Evolutionary conservation across 2,329 filamentous ascomycete species (phyloP).

Genomic region (Epichloe baconii): DNA sequence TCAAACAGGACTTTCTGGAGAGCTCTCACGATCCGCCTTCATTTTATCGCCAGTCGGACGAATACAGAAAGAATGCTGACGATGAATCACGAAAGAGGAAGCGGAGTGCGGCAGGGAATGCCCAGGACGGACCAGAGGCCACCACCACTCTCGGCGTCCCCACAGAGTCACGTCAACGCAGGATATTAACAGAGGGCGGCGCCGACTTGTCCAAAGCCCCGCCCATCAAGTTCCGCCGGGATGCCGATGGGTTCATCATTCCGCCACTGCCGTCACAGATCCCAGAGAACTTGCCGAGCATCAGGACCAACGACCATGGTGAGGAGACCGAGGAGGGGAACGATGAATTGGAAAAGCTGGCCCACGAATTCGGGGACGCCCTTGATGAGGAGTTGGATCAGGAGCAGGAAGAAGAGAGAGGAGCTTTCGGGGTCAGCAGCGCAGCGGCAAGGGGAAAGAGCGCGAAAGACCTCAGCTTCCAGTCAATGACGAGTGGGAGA

Average conservation of each 20-base stretch:
- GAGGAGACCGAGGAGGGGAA: slow-evolving; percentile 14
- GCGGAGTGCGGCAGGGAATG: slow-evolving; percentile 16
- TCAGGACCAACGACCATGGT: slow-evolving; percentile 3
- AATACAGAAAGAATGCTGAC: slow-evolving; percentile 41
- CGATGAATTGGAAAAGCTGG: slow-evolving; percentile 27
- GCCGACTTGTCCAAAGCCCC: slow-evolving; percentile 23
- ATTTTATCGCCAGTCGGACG: slow-evolving; percentile 54
- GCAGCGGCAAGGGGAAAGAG: slow-evolving; percentile 12
- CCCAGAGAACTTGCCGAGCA: slow-evolving; percentile 17
- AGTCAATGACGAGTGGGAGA: slow-evolving; percentile 49
- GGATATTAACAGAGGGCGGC: slow-evolving; percentile 14
- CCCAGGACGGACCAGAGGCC: slow-evolving; percentile 9
- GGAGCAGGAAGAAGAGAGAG: slow-evolving; percentile 1
- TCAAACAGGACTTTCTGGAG: slow-evolving; percentile 57
- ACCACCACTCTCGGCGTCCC: background rate
- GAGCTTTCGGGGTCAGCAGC: background rate
- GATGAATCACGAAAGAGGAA: slow-evolving; percentile 36
- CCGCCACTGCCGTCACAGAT: slow-evolving; percentile 35
- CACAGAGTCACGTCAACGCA: slow-evolving; percentile 3
- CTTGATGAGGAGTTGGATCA: slow-evolving; percentile 18
- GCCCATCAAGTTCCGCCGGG: slow-evolving; percentile 31
- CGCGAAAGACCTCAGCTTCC: slow-evolving; percentile 31
- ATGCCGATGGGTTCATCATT: slow-evolving; percentile 57
- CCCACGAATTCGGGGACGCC: slow-evolving; percentile 30
- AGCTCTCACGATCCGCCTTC: slow-evolving; percentile 71